Percentiles rank a stretch among this genome's conserved stretches.
Conservation (phyloP, 2,329 filamentous ascomycete genomes). For the Trichoderma lentiforme region DNA sequence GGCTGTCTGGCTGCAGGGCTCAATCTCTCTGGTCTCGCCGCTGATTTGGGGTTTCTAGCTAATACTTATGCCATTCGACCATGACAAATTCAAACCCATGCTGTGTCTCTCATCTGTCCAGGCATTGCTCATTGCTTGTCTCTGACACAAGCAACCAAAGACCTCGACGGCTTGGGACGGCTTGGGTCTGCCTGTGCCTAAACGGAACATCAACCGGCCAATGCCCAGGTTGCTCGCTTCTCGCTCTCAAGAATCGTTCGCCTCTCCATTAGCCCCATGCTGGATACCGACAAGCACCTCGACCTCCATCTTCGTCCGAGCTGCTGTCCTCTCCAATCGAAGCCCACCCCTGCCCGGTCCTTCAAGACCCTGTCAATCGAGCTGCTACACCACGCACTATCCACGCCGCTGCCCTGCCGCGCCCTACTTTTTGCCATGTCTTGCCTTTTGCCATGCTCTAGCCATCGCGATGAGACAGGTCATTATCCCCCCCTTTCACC, state of each 20-base stretch:
- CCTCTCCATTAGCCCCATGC: neutral
- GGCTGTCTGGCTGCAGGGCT: neutral
- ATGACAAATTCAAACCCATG: neutral
- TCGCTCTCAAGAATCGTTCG: neutral
- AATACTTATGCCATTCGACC: neutral
- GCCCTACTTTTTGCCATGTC: conserved; percentile 13
- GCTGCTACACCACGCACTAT: conserved; percentile 6
- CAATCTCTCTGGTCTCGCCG: neutral
- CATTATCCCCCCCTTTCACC: neutral
- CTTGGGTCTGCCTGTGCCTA: neutral
- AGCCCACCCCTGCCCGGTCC: neutral
- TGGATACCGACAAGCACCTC: neutral
- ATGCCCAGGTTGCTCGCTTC: neutral
- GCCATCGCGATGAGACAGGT: conserved; percentile 10
- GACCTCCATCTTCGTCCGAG: neutral
- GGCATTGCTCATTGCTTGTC: too few species aligned
- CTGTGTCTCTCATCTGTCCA: neutral
- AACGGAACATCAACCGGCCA: neutral
- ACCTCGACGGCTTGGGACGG: neutral
- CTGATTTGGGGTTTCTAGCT: neutral
- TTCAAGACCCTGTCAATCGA: conserved; percentile 6
- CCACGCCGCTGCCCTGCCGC: conserved; percentile 5
- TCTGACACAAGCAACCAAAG: too few species aligned
- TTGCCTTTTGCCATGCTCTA: conserved; percentile 12
- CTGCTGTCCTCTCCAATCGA: neutral